phyloP scores from a whole-genome alignment of 805 yeast species.

The Candida ovalis region DNA sequence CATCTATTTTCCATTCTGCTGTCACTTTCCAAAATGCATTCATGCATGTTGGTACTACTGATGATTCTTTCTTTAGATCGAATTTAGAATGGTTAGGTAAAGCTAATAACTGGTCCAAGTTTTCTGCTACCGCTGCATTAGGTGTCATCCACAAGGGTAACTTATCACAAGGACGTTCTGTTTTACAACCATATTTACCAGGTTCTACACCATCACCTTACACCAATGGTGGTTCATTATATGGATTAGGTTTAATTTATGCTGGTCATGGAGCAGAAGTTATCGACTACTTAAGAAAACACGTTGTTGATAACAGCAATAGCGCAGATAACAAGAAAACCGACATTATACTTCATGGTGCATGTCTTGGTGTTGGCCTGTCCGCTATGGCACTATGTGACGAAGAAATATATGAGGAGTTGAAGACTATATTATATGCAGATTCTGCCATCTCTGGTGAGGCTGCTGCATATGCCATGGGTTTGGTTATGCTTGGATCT shows the following conservation, averaged over 20 bases:
- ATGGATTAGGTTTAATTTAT: slow-evolving; percentile 87
- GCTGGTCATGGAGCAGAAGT: slow-evolving; percentile 95
- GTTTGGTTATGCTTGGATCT: slow-evolving; percentile 91
- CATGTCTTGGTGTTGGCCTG: slow-evolving; percentile 90
- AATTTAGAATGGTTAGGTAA: slow-evolving; percentile 95
- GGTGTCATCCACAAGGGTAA: slow-evolving; percentile 98
- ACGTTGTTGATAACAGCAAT: slow-evolving; percentile 57
- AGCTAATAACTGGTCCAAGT: slow-evolving; percentile 98
- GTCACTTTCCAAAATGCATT: slow-evolving; percentile 93
- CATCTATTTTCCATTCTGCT: slow-evolving; percentile 92
- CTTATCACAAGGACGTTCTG: slow-evolving; percentile 81
- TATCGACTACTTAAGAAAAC: slow-evolving; percentile 70
- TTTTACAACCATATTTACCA: slow-evolving; percentile 88
- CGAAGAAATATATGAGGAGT: slow-evolving; percentile 69
- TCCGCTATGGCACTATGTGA: slow-evolving; percentile 93
- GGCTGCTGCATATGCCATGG: slow-evolving; percentile 96
- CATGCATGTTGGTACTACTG: slow-evolving; percentile 94
- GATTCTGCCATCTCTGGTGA: slow-evolving; percentile 95
- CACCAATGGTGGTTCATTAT: slow-evolving; percentile 93
- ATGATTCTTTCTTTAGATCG: slow-evolving; percentile 84
- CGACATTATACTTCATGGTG: slow-evolving; percentile 91
- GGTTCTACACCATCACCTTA: slow-evolving; percentile 76
- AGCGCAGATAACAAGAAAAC: slow-evolving; percentile 45
- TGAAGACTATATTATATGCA: slow-evolving; percentile 77
- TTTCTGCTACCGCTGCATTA: slow-evolving; percentile 94